Evolutionary conservation across 2,329 filamentous ascomycete genomes (phyloP).

Genomic region (Aquanectria penicillioides): DNA sequence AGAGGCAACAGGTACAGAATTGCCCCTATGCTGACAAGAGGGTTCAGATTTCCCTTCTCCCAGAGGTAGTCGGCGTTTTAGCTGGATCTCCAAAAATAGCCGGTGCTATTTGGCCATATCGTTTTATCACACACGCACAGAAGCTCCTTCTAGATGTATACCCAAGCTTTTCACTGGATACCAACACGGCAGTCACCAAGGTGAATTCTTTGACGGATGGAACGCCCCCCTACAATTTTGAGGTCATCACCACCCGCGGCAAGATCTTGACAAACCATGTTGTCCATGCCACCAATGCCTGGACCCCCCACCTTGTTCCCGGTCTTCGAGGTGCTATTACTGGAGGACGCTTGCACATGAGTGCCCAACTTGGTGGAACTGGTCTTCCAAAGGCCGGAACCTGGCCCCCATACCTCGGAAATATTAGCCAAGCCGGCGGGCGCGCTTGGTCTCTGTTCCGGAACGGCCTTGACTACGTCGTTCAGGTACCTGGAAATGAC

Average conservation of each 20-base stretch:
- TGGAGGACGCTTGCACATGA: constrained; percentile 8
- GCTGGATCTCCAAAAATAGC: constrained; percentile 10
- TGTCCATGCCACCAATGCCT: neutral
- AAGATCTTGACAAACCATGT: neutral
- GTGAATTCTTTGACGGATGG: neutral
- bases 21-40: too few relatives aligned
- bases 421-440: constrained; percentile 3
- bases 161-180: neutral
- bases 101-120: neutral
- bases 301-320: constrained; percentile 1
- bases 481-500: constrained; percentile 5
- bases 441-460: constrained; percentile 11
- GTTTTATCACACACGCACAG: neutral
- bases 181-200: neutral
- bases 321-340: neutral
- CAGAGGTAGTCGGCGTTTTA: neutral
- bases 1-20: too few relatives aligned
- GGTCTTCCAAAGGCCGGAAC: constrained; percentile 4
- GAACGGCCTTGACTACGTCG: constrained; percentile 7
- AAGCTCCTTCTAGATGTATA: neutral
- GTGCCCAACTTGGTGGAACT: constrained; percentile 5
- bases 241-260: neutral
- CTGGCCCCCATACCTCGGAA: constrained; percentile 4
- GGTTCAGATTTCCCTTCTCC: neutral
- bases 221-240: neutral